A percentile compares a stretch with the other conserved stretches of the same genome.
These are phyloP conservation scores for Collybia nuda DNA, from an alignment of 768 basidiomycete genomes.

Conservation along the genomic window DNA sequence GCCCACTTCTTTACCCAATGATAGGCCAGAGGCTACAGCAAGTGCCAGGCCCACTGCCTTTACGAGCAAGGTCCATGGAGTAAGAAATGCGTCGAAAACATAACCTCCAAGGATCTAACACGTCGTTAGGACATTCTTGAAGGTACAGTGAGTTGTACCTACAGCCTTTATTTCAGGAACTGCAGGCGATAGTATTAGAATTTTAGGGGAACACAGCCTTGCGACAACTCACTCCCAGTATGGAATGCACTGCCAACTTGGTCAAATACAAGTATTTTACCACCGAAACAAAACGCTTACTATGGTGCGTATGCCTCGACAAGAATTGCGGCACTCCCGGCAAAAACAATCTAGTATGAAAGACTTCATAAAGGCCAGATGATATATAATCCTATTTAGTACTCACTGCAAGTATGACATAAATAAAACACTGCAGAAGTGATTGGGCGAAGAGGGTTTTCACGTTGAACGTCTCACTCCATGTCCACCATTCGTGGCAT, in stretches of 20 bases:
- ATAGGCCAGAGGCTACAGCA: slow-evolving; percentile 82
- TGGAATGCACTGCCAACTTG: slow-evolving; percentile 59
- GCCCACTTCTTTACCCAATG: slow-evolving; percentile 78
- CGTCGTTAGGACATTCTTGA: neutral
- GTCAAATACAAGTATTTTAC: slow-evolving; percentile 4
- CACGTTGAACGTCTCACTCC: slow-evolving; percentile 61
- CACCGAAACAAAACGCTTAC: slow-evolving; percentile 35
- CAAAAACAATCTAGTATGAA: slow-evolving; percentile 51
- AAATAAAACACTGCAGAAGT: slow-evolving; percentile 63
- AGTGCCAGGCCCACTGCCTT: slow-evolving; percentile 84
- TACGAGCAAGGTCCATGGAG: slow-evolving; percentile 82
- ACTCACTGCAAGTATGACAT: slow-evolving; percentile 63
- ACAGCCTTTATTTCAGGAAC: slow-evolving; percentile 83
- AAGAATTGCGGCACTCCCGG: slow-evolving; percentile 60
- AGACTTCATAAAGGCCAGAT: neutral
- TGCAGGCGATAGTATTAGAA: slow-evolving; percentile 17
- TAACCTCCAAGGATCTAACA: slow-evolving; percentile 77
- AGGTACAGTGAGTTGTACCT: slow-evolving; percentile 16
- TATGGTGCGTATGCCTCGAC: slow-evolving; percentile 71
- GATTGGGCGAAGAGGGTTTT: slow-evolving; percentile 58
- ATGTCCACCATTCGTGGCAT: slow-evolving; percentile 66
- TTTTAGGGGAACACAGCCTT: neutral
- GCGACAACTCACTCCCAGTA: slow-evolving; percentile 65
- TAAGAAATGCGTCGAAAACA: slow-evolving; percentile 85
- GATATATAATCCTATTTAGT: neutral